Evolutionary conservation across 192 early-diverging fungal genomes (phyloP).

Genomic region (Backusella mclennaniae): DNA sequence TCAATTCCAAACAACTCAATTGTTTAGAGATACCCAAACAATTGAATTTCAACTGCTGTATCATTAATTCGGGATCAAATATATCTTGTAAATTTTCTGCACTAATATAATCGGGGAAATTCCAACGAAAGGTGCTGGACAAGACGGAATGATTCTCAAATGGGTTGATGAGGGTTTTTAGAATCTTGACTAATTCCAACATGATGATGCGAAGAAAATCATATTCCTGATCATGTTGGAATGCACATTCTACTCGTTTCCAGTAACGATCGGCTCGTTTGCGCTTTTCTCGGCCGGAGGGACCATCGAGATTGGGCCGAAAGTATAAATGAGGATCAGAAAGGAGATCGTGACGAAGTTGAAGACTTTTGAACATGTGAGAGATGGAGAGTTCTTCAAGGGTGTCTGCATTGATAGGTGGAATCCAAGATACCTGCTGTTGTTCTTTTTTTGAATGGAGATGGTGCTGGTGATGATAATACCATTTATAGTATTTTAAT

Average conservation of each 20-base stretch:
- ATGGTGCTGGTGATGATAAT: not conserved
- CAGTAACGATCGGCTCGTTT: slow-evolving; percentile 70
- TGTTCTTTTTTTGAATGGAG: not conserved
- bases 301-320: slow-evolving; percentile 76
- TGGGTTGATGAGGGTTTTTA: not conserved
- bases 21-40: slow-evolving; percentile 54
- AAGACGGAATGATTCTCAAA: not conserved
- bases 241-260: slow-evolving; percentile 58
- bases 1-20: not conserved
- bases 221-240: slow-evolving; percentile 22
- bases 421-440: not conserved
- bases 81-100: slow-evolving; percentile 37
- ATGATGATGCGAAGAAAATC: slow-evolving; percentile 70
- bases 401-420: slow-evolving; percentile 78
- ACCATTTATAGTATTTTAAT: not conserved
- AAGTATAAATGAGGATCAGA: slow-evolving; percentile 90
- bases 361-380: slow-evolving; percentile 81
- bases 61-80: slow-evolving; percentile 56
- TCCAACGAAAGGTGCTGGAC: not conserved
- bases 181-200: slow-evolving; percentile 64
- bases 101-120: slow-evolving; percentile 37
- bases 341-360: slow-evolving; percentile 85
- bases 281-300: slow-evolving; percentile 43
- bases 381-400: slow-evolving; percentile 81
- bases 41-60: slow-evolving; percentile 65